Evolutionary conservation across 768 basidiomycete genomes (phyloP), one percentile per base, ranked within the genome.

Genomic region (Lenzites betulinus): DNA sequence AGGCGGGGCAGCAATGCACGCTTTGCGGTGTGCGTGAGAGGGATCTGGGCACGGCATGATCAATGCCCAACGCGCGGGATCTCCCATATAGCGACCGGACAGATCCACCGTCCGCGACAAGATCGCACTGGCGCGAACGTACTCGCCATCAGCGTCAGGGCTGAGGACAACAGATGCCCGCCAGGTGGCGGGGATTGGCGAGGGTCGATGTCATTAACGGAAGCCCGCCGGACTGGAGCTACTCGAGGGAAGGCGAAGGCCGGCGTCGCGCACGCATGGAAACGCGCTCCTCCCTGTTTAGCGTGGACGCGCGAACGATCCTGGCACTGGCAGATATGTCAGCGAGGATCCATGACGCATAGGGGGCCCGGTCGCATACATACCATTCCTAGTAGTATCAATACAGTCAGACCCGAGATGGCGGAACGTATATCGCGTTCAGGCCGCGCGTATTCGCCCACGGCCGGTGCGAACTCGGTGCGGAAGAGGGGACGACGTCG

Each of bases 401-500:
- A n/a, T n/a, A n/a, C n/a, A n/a, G 1, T 58, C 48, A 58, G 16
- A 33, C 53, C 15, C 52, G 38, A 12, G 44, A 41, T 16, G 63
- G 55, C 12, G 59, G 64, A 8, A 67, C 64, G 41, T 67, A 67
- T 3, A 62, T 56, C n/a, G 48, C 61, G 33, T 41, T 49, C 2
- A 64, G 54, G 6, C 61, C 64, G 16, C 62, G 51, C 12, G 43
- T 59, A 25, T 65, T 67, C 43, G 62, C 59, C 66, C 66, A 67
- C 42, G 64, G 64, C 25, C 64, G 44, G 2, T 50, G 33, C 0
- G 48, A 3, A 13, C 16, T 43, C 18, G 53, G 64, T n/a, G 64
- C 71, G 22, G 55, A n/a, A 18, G 57, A 13, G 33, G 43, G 41
- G 7, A 54, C 41, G 15, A 80, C 76, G 46, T 77, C 75, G 0